Conservation (phyloP, 1,284 basidiomycete species). For the Coriolopsis trogii region DNA sequence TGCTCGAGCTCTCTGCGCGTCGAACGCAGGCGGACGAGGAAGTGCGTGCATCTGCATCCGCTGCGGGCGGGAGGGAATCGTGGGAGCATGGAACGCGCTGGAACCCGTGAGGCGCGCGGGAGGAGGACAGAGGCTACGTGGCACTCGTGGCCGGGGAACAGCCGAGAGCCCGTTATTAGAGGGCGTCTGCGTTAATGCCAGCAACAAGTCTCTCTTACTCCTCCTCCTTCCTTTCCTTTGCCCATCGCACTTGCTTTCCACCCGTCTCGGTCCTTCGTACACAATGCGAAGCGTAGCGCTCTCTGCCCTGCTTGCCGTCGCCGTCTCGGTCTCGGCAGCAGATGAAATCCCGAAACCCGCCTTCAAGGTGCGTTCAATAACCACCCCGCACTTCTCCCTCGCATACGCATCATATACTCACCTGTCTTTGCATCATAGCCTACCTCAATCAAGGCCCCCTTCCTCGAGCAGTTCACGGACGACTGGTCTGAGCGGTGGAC, state of each 20-base stretch:
- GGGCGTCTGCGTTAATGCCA: conserved; percentile 22
- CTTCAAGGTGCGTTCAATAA: conserved; percentile 60
- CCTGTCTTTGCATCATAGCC: conserved; percentile 50
- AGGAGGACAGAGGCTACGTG: conserved; percentile 45
- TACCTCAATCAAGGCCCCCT: conserved; percentile 86
- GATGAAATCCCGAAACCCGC: conserved; percentile 61
- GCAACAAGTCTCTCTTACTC: conserved; percentile 20
- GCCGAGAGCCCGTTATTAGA: conserved; percentile 40
- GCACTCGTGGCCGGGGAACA: conserved; percentile 35
- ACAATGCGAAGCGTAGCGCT: conserved; percentile 84
- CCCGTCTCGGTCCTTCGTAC: conserved; percentile 67
- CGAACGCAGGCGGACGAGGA: no score
- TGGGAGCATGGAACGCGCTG: conserved; percentile 36
- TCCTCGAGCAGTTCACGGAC: conserved; percentile 96
- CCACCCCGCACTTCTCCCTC: background rate
- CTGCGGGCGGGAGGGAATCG: conserved; percentile 16
- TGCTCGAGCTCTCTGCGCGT: no score
- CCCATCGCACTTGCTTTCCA: conserved; percentile 41
- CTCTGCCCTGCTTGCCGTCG: conserved; percentile 68
- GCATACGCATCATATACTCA: conserved; percentile 7
- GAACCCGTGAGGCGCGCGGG: conserved; percentile 21
- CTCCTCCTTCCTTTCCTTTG: conserved; percentile 29
- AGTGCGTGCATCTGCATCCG: no score
- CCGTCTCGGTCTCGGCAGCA: conserved; percentile 58
- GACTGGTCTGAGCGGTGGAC: conserved; percentile 95